Evolutionary conservation across 2,329 filamentous ascomycete species (phyloP).

Genomic region (Thelonectria rubi): DNA sequence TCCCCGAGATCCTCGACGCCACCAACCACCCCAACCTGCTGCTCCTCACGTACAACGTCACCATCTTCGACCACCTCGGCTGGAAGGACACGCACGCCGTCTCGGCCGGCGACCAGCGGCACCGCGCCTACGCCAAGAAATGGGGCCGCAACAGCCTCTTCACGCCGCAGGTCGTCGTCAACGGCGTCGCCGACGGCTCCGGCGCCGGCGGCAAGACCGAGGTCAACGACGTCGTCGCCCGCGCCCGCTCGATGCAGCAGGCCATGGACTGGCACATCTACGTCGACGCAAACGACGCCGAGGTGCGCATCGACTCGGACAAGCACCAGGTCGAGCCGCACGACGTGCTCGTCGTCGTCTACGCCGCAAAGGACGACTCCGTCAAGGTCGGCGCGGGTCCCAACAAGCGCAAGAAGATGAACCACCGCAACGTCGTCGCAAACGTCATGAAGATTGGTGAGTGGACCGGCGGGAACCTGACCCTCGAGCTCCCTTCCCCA

Average conservation of each 20-base stretch:
- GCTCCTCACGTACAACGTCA: slow-evolving; percentile 48
- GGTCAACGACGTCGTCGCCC: slow-evolving; percentile 31
- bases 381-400: slow-evolving; percentile 46
- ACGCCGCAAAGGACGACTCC: slow-evolving; percentile 39
- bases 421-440: slow-evolving; percentile 45
- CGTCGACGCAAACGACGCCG: slow-evolving; percentile 36
- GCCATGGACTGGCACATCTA: slow-evolving; percentile 34
- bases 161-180: slow-evolving; percentile 46
- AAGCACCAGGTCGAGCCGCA: slow-evolving; percentile 26
- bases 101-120: slow-evolving; percentile 44
- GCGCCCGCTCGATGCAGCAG: slow-evolving; percentile 26
- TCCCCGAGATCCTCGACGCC: slow-evolving; percentile 44
- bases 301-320: slow-evolving; percentile 37
- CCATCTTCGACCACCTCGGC: slow-evolving; percentile 47
- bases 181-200: slow-evolving; percentile 42
- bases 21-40: slow-evolving; percentile 44
- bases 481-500: slow-evolving; percentile 36
- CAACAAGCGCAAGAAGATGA: slow-evolving; percentile 49
- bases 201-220: slow-evolving; percentile 35
- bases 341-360: slow-evolving; percentile 38
- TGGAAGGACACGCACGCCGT: slow-evolving; percentile 47
- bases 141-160: slow-evolving; percentile 46
- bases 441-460: slow-evolving; percentile 47
- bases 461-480: slow-evolving; percentile 46
- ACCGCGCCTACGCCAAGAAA: slow-evolving; percentile 45